Base-by-base conservation (phyloP, 306 rosid species). In the Inga laurina region DNA sequence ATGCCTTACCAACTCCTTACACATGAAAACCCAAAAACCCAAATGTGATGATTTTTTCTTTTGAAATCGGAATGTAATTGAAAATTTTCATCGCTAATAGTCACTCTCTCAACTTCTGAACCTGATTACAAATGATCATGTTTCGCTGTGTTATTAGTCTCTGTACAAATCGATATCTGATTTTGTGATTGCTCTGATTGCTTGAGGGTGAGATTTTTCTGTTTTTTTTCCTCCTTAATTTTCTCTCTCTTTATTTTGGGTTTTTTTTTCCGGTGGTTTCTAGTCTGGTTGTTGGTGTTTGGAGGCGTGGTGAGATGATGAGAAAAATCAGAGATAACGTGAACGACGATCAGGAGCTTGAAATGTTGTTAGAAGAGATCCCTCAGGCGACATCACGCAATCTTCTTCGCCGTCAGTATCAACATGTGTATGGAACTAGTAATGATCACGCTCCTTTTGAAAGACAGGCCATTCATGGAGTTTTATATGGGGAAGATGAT, bases 1-100 rank as follows among this genome's bases (percentile, higher is more conserved):
- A 88, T 88, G 91, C 86, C 82, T 88, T 84, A 88, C 87, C 91
- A 83, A 85, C 91, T 64, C 72, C 79, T 66, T 81, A 27, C 66
- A 85, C n/a, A 48, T 43, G 30, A 79, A 85, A 72, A 41, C 71
- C 74, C 77, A 71, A 75, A 82, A 71, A 16, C 72, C 75, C 72
- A 59, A 74, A 62, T 72, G 65, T 19, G 49, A 49, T 64, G n/a
- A 46, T 13, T 34, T 82, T 57, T 74, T 76, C 37, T 27, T 46
- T 44, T 32, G 27, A 7, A 80, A 62, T 74, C 56, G 39, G 39
- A 74, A 34, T 74, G 32, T 35, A 68, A 68, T 79, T 68, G 68
- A 46, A 11, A 65, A 49, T 73, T 81, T 49, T 56, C 45, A 56
- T 80, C 61, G 72, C 41, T 48, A 27, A 72, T 61, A 52, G 49